These are phyloP conservation scores for Boletus sp. DNA, from an alignment of 1,284 basidiomycete species.

Conservation along the genomic window DNA sequence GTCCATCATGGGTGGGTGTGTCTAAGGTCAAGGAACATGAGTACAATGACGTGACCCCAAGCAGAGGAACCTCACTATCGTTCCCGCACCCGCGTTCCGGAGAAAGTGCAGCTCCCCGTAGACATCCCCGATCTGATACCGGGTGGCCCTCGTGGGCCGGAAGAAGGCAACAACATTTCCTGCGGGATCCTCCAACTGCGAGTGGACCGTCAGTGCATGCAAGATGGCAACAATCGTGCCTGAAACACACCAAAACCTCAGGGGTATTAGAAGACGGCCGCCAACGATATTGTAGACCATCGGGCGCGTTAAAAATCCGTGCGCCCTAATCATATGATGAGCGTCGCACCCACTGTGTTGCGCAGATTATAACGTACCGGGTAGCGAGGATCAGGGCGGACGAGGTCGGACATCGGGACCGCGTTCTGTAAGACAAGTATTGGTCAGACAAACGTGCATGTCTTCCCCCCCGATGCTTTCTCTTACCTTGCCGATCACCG, in stretches of 20 bases:
- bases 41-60: slow-evolving; percentile 15
- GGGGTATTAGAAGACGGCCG: slow-evolving; percentile 54
- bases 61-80: slow-evolving; percentile 54
- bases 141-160: slow-evolving; percentile 68
- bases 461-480: slow-evolving; percentile 4
- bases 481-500: slow-evolving; percentile 75
- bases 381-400: slow-evolving; percentile 59
- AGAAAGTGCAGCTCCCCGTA: slow-evolving; percentile 80
- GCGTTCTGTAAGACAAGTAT: slow-evolving; percentile 49
- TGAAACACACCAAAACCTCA: slow-evolving; percentile 60
- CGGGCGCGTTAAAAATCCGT: slow-evolving; percentile 74
- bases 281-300: slow-evolving; percentile 77
- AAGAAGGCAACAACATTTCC: slow-evolving; percentile 72
- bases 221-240: slow-evolving; percentile 21
- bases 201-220: slow-evolving; percentile 13
- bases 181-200: slow-evolving; percentile 68
- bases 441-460: slow-evolving; percentile 21
- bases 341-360: slow-evolving; percentile 10
- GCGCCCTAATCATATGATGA: slow-evolving; percentile 46
- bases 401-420: slow-evolving; percentile 76
- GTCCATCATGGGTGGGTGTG: slow-evolving; percentile 85
- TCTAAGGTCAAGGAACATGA: slow-evolving; percentile 44
- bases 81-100: slow-evolving; percentile 71
- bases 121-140: slow-evolving; percentile 80
- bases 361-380: slow-evolving; percentile 42